Evolutionary conservation across 139 green algal genomes (phyloP).

Genomic region (Picochlorum costavermella): DNA sequence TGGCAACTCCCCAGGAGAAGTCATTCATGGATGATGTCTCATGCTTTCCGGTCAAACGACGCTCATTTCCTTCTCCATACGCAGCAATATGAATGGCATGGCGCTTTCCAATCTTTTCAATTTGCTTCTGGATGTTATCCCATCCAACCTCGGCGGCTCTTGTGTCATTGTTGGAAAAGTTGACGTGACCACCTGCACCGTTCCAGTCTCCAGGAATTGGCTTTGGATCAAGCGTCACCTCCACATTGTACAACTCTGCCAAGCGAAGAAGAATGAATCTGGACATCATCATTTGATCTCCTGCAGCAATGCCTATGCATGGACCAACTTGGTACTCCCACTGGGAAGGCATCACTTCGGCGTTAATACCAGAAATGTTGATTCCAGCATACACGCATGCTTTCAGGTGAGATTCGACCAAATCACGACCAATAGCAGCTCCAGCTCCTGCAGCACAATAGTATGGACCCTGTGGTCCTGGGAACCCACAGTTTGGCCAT

Average conservation of each 20-base stretch:
- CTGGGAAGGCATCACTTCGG: constrained; percentile 95
- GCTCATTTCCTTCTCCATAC: constrained; percentile 94
- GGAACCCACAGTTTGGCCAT: constrained; percentile 86
- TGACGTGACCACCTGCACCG: constrained; percentile 89
- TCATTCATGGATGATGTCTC: constrained; percentile 90
- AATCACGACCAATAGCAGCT: constrained; percentile 81
- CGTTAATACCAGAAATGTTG: constrained; percentile 90
- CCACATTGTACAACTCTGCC: constrained; percentile 80
- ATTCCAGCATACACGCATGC: constrained; percentile 86
- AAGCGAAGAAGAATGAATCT: constrained; percentile 86
- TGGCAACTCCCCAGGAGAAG: constrained; percentile 95
- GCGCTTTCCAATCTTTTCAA: constrained; percentile 80
- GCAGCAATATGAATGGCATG: constrained; percentile 69
- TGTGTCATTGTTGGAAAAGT: constrained; percentile 94
- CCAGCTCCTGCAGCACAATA: constrained; percentile 91
- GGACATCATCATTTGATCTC: constrained; percentile 94
- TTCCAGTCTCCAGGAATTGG: constrained; percentile 98
- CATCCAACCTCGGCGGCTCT: constrained; percentile 51
- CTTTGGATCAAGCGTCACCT: constrained; percentile 94
- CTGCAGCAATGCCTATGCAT: constrained; percentile 75
- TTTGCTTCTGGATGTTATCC: constrained; percentile 82
- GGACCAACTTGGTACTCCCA: constrained; percentile 98
- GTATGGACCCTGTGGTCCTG: constrained; percentile 89
- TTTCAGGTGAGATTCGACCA: constrained; percentile 95
- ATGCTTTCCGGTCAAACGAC: constrained; percentile 88